Evolutionary conservation across 345 rosid species (phyloP).

Genomic region (Hibiscus syriacus): DNA sequence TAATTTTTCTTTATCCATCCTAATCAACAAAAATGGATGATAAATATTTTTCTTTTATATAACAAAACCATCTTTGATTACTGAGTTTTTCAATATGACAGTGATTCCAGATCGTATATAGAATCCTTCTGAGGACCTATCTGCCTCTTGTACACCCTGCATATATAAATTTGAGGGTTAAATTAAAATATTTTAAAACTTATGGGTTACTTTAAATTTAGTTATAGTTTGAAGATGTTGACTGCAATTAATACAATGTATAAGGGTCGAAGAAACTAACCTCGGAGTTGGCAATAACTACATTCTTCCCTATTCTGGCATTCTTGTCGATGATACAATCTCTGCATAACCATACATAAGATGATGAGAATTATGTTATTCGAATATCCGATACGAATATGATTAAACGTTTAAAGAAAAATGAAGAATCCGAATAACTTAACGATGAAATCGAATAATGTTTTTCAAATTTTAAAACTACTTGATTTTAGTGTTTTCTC

Average conservation of each 20-base stretch:
- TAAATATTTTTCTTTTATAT: slow-evolving; percentile 29
- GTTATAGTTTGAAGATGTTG: not conserved
- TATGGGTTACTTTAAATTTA: not conserved
- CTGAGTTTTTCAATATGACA: slow-evolving; percentile 52
- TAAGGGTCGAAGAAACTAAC: slow-evolving; percentile 21
- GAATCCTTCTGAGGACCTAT: slow-evolving; percentile 79
- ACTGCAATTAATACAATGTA: not conserved
- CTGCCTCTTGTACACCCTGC: slow-evolving; percentile 87
- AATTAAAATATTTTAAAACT: not conserved
- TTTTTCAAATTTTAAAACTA: slow-evolving; percentile 11
- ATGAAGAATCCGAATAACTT: too few species aligned
- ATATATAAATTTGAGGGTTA: not conserved
- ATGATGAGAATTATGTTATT: not conserved
- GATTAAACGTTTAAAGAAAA: too few species aligned
- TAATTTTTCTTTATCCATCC: not conserved
- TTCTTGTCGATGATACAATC: slow-evolving; percentile 94
- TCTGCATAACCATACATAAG: slow-evolving; percentile 28
- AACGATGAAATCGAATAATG: too few species aligned
- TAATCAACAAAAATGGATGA: slow-evolving; percentile 14
- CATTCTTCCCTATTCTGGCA: slow-evolving; percentile 91
- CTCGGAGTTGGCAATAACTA: slow-evolving; percentile 77
- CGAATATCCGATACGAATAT: too few species aligned
- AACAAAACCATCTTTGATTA: slow-evolving; percentile 58
- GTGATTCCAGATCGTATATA: slow-evolving; percentile 79
- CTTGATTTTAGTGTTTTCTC: slow-evolving; percentile 79